Evolutionary conservation across 2,329 filamentous ascomycete species (phyloP).

Genomic region (Orbilia brochopaga): DNA sequence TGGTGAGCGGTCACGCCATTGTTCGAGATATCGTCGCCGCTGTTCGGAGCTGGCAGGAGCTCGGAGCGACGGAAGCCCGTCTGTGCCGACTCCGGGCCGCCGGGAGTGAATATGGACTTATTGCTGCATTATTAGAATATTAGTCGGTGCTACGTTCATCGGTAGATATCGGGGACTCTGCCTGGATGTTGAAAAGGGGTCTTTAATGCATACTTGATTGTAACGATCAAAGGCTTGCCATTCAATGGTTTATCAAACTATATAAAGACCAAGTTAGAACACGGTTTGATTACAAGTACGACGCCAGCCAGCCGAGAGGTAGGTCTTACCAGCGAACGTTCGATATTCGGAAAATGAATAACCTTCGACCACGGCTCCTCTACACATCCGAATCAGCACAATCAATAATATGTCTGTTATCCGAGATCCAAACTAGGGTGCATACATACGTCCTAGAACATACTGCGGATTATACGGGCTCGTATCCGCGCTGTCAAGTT

Average conservation of each 20-base stretch:
- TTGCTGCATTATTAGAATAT: conserved; percentile 58
- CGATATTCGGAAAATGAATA: conserved; percentile 49
- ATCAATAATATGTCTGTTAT: too few species aligned
- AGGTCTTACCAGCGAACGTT: conserved; percentile 51
- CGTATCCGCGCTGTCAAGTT: conserved; percentile 51
- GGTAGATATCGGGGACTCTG: too few species aligned
- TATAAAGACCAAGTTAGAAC: conserved; percentile 8
- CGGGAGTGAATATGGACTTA: conserved; percentile 66
- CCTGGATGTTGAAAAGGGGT: too few species aligned
- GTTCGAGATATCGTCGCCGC: conserved; percentile 63
- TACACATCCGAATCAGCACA: conserved; percentile 5
- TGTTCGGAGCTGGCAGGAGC: conserved; percentile 63
- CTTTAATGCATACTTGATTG: conserved; percentile 62
- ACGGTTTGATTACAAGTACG: too few species aligned
- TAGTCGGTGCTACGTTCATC: too few species aligned
- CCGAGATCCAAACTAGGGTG: not conserved
- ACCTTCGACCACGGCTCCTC: conserved; percentile 51
- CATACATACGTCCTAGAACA: conserved; percentile 52
- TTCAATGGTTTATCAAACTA: conserved; percentile 60
- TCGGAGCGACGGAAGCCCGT: conserved; percentile 68
- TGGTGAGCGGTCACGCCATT: conserved; percentile 68
- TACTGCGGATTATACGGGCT: conserved; percentile 53
- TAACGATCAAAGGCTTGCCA: conserved; percentile 63
- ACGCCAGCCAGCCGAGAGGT: too few species aligned
- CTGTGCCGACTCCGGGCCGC: conserved; percentile 60